These are phyloP conservation scores for Solanum tacnaense DNA, from an alignment of 257 asterid genomes.

Conservation along the genomic window DNA sequence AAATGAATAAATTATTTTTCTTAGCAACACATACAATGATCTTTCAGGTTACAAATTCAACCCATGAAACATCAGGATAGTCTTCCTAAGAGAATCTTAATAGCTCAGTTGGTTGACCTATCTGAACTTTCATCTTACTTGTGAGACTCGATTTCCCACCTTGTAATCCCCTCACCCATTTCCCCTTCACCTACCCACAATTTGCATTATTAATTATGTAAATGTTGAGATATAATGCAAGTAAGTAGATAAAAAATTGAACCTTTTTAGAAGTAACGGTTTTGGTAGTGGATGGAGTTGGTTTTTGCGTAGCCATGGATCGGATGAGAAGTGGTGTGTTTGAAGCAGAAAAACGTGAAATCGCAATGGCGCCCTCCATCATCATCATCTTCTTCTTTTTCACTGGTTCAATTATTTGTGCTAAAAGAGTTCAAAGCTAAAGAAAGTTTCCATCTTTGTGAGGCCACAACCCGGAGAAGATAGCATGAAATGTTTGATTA, in stretches of 20 bases:
- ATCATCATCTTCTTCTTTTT: background rate
- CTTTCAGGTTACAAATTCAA: background rate
- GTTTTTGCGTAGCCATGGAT: constrained; percentile 68
- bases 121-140: background rate
- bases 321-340: constrained; percentile 36
- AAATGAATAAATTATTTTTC: background rate
- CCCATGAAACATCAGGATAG: background rate
- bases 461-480: background rate
- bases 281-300: constrained; percentile 33
- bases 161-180: background rate
- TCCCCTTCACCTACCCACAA: background rate
- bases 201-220: background rate
- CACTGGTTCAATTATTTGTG: background rate
- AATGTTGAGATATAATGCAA: background rate
- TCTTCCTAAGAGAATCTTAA: background rate
- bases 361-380: constrained; percentile 21
- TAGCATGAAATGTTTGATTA: background rate
- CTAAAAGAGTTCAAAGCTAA: background rate
- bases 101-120: background rate
- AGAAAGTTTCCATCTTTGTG: background rate
- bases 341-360: constrained; percentile 13
- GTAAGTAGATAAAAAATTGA: background rate
- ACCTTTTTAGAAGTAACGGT: constrained; percentile 65
- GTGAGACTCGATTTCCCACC: background rate
- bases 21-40: background rate